Conservation (phyloP, 495 filamentous ascomycete genomes). For the Peziza echinospora region DNA sequence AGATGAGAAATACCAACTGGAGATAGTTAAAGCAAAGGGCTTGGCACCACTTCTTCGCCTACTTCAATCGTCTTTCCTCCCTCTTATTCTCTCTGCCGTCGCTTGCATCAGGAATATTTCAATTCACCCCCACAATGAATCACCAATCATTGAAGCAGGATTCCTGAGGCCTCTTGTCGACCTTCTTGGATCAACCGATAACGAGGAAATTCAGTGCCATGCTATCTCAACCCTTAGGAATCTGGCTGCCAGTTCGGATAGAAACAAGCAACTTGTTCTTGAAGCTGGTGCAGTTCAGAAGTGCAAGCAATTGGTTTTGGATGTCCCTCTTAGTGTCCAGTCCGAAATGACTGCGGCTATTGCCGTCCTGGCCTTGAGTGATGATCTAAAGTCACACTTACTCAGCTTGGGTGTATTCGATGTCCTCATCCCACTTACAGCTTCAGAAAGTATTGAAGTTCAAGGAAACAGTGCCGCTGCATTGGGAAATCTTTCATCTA, state of each 20-base stretch:
- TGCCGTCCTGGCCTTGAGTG: conserved; percentile 86
- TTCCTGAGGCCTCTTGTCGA: conserved; percentile 88
- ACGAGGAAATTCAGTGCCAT: conserved; percentile 97
- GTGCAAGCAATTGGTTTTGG: conserved; percentile 86
- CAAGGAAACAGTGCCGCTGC: conserved; percentile 96
- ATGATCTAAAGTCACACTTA: conserved; percentile 81
- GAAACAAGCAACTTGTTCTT: conserved; percentile 87
- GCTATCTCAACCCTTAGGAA: conserved; percentile 94
- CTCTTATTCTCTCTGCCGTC: conserved; percentile 87
- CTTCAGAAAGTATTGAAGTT: conserved; percentile 88
- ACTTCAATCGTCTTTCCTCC: conserved; percentile 82
- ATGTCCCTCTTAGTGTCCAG: conserved; percentile 84
- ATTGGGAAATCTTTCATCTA: conserved; percentile 84
- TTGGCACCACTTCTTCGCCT: conserved; percentile 67
- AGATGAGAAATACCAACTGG: conserved; percentile 94
- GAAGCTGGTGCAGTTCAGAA: conserved; percentile 95
- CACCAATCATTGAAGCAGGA: conserved; percentile 95
- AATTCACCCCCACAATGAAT: conserved; percentile 96
- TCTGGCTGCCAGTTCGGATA: conserved; percentile 84
- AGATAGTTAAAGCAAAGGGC: conserved; percentile 78
- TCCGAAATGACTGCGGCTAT: conserved; percentile 99
- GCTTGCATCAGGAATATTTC: conserved; percentile 98
- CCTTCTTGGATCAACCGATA: conserved; percentile 80
- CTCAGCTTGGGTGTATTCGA: conserved; percentile 91
- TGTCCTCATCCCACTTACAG: conserved; percentile 83